These are phyloP conservation scores for Sclerotinia subarctica DNA, from an alignment of 2,329 filamentous ascomycete genomes.

Conservation along the genomic window DNA sequence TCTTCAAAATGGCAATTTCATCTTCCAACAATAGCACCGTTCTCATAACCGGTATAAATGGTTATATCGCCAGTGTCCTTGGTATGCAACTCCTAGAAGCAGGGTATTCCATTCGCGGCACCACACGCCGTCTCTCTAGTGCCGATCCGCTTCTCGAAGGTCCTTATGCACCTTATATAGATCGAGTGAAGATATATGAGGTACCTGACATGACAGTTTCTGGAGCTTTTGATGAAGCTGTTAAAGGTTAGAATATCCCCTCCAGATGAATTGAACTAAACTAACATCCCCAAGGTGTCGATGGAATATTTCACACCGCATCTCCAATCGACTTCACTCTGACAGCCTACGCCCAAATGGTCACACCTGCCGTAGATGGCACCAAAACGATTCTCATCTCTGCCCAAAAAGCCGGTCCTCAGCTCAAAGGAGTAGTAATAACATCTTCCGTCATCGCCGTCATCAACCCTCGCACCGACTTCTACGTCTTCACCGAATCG, in stretches of 20 bases:
- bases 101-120: conserved; percentile 37
- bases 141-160: conserved; percentile 32
- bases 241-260: conserved; percentile 26
- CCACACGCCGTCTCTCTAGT: conserved; percentile 32
- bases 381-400: conserved; percentile 34
- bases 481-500: conserved; percentile 32
- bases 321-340: conserved; percentile 37
- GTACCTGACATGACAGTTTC: conserved; percentile 35
- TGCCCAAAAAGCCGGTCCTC: conserved; percentile 37
- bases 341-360: conserved; percentile 35
- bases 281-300: conserved; percentile 26
- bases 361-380: conserved; percentile 33
- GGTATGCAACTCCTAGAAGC: conserved; percentile 32
- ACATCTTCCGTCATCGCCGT: conserved; percentile 40
- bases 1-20: conserved; percentile 29
- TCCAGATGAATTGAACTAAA: neutral
- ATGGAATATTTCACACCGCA: conserved; percentile 38
- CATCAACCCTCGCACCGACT: conserved; percentile 28
- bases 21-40: conserved; percentile 34
- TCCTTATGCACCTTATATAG: conserved; percentile 32
- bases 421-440: conserved; percentile 43
- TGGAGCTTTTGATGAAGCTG: conserved; percentile 36
- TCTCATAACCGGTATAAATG: conserved; percentile 39
- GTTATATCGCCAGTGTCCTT: conserved; percentile 38
- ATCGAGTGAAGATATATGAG: conserved; percentile 33